These are phyloP conservation scores for Extremus antarcticus DNA, from an alignment of 495 filamentous ascomycete genomes.

Conservation along the genomic window DNA sequence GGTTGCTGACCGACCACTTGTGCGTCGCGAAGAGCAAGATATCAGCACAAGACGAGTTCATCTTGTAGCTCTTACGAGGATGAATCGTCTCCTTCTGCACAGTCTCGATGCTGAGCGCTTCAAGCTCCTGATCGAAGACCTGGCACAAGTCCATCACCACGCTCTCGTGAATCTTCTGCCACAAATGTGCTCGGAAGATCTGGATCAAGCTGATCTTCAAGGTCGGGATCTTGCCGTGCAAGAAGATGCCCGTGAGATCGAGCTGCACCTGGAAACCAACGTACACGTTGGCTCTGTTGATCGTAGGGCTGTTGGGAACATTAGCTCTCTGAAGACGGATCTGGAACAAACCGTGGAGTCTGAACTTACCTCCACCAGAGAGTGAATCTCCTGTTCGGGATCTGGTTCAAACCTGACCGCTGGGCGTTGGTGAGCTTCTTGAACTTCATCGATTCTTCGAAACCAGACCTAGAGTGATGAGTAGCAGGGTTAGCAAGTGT, in stretches of 20 bases:
- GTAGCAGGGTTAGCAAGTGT: neutral
- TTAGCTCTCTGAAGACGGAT: neutral
- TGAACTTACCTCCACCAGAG: constrained; percentile 94
- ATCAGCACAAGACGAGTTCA: constrained; percentile 99
- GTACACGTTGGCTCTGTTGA: constrained; percentile 67
- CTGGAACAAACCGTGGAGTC: constrained; percentile 37
- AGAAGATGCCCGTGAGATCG: constrained; percentile 97
- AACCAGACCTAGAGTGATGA: constrained; percentile 44
- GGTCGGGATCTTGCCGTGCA: constrained; percentile 98
- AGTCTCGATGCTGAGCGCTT: constrained; percentile 91
- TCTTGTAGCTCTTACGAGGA: constrained; percentile 99
- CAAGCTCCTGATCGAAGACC: constrained; percentile 97
- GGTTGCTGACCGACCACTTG: constrained; percentile 96
- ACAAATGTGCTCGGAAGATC: constrained; percentile 99
- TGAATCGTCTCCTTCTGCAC: constrained; percentile 99
- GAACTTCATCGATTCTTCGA: constrained; percentile 86
- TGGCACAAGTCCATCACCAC: constrained; percentile 99
- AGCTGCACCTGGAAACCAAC: constrained; percentile 99
- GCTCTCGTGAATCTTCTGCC: constrained; percentile 99
- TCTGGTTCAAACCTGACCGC: constrained; percentile 96
- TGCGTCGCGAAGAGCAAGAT: constrained; percentile 95
- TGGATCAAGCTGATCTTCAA: constrained; percentile 98
- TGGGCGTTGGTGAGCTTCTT: constrained; percentile 99
- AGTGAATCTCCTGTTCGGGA: constrained; percentile 98
- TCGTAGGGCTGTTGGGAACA: constrained; percentile 42